Conservation (phyloP, 768 basidiomycete genomes). For the Pilatotrama ljubarskyi region DNA sequence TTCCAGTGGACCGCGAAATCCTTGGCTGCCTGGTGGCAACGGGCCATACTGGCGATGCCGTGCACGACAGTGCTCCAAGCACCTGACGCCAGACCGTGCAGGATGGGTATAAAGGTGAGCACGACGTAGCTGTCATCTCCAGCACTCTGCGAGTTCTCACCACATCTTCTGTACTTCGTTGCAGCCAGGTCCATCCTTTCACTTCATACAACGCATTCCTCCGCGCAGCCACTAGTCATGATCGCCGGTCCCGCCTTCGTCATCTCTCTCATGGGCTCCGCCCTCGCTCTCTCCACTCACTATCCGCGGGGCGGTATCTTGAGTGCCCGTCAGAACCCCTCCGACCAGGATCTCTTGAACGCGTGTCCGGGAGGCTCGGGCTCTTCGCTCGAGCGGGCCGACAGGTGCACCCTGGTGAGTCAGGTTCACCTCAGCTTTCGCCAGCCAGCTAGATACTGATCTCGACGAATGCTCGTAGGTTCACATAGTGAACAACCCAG, state of each 20-base stretch:
- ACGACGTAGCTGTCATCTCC: no score
- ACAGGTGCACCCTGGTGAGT: conserved; percentile 10
- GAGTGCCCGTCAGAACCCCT: not conserved
- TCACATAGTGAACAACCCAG: not conserved
- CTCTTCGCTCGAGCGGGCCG: not conserved
- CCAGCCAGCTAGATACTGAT: not conserved
- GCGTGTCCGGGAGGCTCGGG: conserved; percentile 10
- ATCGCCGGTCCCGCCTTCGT: not conserved
- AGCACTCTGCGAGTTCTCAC: no score
- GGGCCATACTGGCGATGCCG: no score
- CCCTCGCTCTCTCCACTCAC: not conserved
- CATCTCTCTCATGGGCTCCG: conserved; percentile 1
- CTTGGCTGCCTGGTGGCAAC: no score
- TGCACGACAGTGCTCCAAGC: no score
- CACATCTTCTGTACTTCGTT: no score
- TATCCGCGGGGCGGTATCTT: not conserved
- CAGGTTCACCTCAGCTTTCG: no score
- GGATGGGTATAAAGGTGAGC: no score
- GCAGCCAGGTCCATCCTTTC: no score
- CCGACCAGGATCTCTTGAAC: not conserved
- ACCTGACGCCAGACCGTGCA: no score
- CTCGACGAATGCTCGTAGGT: not conserved
- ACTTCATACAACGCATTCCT: no score
- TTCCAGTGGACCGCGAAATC: no score
- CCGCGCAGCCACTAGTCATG: not conserved